These are phyloP conservation scores for Umbelopsis ramanniana DNA, from an alignment of 192 early-diverging fungal species.

Conservation along the genomic window DNA sequence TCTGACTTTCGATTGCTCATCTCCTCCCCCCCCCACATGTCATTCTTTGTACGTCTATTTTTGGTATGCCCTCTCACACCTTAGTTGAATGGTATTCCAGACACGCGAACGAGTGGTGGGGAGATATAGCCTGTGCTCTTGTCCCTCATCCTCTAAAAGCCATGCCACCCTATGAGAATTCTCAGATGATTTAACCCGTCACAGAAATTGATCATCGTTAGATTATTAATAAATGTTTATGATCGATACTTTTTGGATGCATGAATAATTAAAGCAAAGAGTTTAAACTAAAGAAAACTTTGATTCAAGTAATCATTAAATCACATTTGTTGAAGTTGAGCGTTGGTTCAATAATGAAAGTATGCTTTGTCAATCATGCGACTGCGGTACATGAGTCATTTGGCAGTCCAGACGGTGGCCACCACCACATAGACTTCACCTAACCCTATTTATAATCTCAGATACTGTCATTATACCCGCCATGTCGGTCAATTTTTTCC, in stretches of 20 bases:
- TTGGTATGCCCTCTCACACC: neutral
- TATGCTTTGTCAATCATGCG: neutral
- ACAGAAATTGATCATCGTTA: neutral
- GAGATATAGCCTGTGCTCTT: conserved; percentile 61
- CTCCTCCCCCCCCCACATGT: neutral
- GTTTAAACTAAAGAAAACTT: neutral
- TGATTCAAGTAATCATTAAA: no score
- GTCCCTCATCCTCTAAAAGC: conserved; percentile 57
- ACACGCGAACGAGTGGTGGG: conserved; percentile 60
- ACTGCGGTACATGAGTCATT: conserved; percentile 16
- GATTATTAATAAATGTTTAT: conserved; percentile 3
- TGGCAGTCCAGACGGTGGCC: neutral
- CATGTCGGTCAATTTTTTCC: neutral
- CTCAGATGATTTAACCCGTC: neutral
- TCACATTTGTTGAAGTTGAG: no score
- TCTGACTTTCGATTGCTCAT: no score
- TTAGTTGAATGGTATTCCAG: conserved; percentile 62
- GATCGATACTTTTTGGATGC: no score
- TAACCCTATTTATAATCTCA: conserved; percentile 21
- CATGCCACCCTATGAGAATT: conserved; percentile 31
- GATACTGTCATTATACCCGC: neutral
- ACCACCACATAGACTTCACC: neutral
- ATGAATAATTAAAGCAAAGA: neutral
- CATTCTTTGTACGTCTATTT: neutral
- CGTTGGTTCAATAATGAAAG: no score